Evolutionary conservation across 495 filamentous ascomycete species (phyloP).

Genomic region (Rhypophila decipiens): DNA sequence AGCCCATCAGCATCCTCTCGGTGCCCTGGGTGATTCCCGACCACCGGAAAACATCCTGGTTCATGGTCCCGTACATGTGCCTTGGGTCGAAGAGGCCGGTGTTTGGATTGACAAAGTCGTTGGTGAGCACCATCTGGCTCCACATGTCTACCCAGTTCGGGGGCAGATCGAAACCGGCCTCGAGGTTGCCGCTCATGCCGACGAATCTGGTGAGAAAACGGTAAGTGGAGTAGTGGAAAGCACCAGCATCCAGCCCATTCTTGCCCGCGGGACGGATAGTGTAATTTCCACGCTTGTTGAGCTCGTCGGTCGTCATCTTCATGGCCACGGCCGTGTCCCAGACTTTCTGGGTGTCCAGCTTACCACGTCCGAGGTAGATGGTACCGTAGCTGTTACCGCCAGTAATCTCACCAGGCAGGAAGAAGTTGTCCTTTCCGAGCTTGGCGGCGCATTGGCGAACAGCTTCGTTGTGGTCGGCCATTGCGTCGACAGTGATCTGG

Average conservation of each 20-base stretch:
- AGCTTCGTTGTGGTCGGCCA: constrained; percentile 48
- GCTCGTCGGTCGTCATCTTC: constrained; percentile 49
- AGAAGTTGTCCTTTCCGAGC: constrained; percentile 58
- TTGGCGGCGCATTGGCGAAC: constrained; percentile 48
- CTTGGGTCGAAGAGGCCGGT: constrained; percentile 64
- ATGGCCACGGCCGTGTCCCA: constrained; percentile 51
- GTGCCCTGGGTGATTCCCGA: constrained; percentile 56
- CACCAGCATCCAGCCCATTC: constrained; percentile 53
- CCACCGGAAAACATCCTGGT: constrained; percentile 68
- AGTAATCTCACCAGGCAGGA: constrained; percentile 57
- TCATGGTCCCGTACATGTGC: constrained; percentile 64
- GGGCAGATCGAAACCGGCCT: constrained; percentile 53
- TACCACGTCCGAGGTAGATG: constrained; percentile 57
- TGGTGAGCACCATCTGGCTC: constrained; percentile 55
- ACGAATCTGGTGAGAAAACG: constrained; percentile 60
- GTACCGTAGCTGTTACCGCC: constrained; percentile 55
- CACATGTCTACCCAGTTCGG: constrained; percentile 57
- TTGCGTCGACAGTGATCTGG: constrained; percentile 55
- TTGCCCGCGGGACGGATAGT: constrained; percentile 44
- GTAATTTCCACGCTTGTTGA: constrained; percentile 34
- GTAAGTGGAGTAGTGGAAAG: constrained; percentile 66
- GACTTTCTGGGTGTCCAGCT: constrained; percentile 48
- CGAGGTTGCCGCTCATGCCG: constrained; percentile 53
- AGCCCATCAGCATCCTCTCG: constrained; percentile 54
- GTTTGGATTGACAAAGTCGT: constrained; percentile 63